Base-by-base conservation (phyloP, 257 asterid species). In the Nicotiana obtusifolia region DNA sequence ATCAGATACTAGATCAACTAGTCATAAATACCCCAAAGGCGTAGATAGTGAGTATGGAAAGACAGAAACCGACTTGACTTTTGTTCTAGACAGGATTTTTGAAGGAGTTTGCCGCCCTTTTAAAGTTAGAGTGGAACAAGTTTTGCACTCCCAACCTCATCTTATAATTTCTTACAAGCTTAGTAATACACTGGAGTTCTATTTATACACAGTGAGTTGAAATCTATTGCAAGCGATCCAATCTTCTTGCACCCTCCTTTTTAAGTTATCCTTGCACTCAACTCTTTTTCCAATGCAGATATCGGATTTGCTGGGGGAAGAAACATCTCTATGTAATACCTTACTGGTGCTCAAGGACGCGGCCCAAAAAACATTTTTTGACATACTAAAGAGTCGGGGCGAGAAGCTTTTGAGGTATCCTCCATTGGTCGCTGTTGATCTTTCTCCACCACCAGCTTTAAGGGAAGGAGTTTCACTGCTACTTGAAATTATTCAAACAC, bases 91-190 rank as follows among this genome's bases (percentile, higher is more conserved):
- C 89, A 88, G 99, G 90, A 94, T 94, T 44, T 96, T 96, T 85
- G 98, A 96, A 88, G 99, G 99, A 81, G 98, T 96, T 89, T 96
- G 99, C 83, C 91, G 99, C 68, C 98, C 98, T 82, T 96, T 96
- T 82, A 96, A 96, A 94, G 96, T 92, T 84, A 87, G 99, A 88
- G 99, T 96, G 79, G 99, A 96, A 84, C 99, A 93, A 89, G 99
- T 94, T 86, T 89, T 94, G 91, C 98, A 95, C 91, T 94, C 99
- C 77, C 98, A 96, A 85, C 97, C 98, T 68, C 94, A 89, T 86
- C 92, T 96, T 81, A 90, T 96, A 57, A 88, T 94, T 83, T 89
- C 97, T 3, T 96, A 94, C 90, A 96, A 96, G 87, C 98, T 96
- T 64, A 90, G 90, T 83, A 94, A 88, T 81, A 96, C 97, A 57